A percentile compares a stretch with the other conserved stretches of the same genome.
phyloP scores from a whole-genome alignment of 2,329 filamentous ascomycete genomes.

The Nothophoma quercina region DNA sequence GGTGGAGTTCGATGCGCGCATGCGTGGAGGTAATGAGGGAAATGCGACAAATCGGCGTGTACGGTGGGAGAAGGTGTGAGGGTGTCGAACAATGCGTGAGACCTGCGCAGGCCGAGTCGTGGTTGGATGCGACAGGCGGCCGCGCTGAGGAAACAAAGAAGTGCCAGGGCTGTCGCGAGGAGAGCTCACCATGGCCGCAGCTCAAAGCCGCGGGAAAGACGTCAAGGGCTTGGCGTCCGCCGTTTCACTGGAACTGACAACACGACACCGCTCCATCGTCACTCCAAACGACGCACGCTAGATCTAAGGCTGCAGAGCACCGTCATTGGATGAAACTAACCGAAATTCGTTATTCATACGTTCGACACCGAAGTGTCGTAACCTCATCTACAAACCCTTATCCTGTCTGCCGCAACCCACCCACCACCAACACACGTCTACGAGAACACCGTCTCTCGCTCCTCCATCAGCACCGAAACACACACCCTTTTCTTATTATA shows the following conservation, averaged over 20 bases:
- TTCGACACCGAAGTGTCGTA: not conserved
- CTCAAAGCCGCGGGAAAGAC: conserved; percentile 16
- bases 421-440: not conserved
- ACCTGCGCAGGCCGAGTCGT: conserved; percentile 27
- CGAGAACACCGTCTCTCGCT: not conserved
- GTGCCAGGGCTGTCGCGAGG: conserved; percentile 22
- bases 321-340: conserved; percentile 3
- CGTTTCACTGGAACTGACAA: not conserved
- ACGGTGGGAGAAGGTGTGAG: no score
- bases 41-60: not conserved
- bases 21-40: conserved; percentile 12
- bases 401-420: not conserved
- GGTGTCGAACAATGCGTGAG: not conserved
- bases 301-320: not conserved
- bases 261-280: conserved; percentile 1
- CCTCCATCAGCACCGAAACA: not conserved
- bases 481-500: conserved; percentile 11
- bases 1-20: conserved; percentile 15
- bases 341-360: conserved; percentile 16
- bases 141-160: conserved; percentile 31
- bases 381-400: not conserved
- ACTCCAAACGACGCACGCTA: not conserved
- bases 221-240: conserved; percentile 11
- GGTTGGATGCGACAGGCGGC: conserved; percentile 28
- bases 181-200: conserved; percentile 5